Evolutionary conservation across 306 rosid species (phyloP).

Genomic region (Gastrolobium bilobum): DNA sequence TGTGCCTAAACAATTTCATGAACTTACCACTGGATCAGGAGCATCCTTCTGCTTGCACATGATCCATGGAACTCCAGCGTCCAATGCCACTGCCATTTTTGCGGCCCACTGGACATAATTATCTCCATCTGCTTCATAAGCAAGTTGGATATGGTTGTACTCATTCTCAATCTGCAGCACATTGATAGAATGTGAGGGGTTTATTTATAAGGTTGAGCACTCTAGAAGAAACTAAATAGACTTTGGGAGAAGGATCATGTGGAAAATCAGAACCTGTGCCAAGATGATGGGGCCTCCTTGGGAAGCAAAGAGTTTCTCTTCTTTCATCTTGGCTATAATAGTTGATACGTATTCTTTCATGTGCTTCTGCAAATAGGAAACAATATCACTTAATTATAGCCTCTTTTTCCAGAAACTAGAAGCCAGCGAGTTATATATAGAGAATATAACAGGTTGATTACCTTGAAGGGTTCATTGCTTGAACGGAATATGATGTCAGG

Average conservation of each 20-base stretch:
- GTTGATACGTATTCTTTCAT: conserved; percentile 66
- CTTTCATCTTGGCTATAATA: conserved; percentile 61
- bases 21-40: conserved; percentile 92
- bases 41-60: conserved; percentile 99
- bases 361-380: conserved; percentile 60
- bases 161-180: conserved; percentile 89
- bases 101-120: conserved; percentile 93
- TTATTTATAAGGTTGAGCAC: not conserved
- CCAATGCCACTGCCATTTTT: conserved; percentile 61
- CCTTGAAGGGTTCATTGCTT: conserved; percentile 82
- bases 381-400: not conserved
- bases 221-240: not conserved
- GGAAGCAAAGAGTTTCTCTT: conserved; percentile 70
- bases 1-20: not conserved
- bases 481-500: conserved; percentile 82
- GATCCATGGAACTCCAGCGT: conserved; percentile 88
- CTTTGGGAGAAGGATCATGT: not conserved
- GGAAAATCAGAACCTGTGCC: conserved; percentile 73
- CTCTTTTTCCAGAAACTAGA: conserved; percentile 18
- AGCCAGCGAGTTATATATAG: not conserved
- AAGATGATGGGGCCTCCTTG: conserved; percentile 96
- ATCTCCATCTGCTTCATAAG: conserved; percentile 64
- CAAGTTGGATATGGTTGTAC: conserved; percentile 82
- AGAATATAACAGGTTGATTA: conserved; percentile 39
- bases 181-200: not conserved